Conservation (phyloP, 2,329 filamentous ascomycete species). For the Coniella lustricola region DNA sequence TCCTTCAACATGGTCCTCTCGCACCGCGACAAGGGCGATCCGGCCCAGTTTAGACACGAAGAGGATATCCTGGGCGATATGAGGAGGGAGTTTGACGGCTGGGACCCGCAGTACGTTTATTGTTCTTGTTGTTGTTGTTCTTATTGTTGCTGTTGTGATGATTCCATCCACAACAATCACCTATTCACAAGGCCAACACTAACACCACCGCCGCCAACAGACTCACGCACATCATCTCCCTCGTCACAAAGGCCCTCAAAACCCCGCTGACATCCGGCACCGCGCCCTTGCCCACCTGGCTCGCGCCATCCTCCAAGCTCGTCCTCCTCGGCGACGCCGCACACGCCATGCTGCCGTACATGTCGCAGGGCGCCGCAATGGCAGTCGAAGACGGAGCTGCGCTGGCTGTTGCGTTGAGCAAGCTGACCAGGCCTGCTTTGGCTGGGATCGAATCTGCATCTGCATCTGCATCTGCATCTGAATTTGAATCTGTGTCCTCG, state of each 20-base stretch:
- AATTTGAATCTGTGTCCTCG: too few species aligned
- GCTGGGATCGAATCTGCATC: too few species aligned
- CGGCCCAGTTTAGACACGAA: constrained; percentile 23
- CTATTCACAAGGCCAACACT: too few species aligned
- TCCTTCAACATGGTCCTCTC: constrained; percentile 41
- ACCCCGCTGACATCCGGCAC: constrained; percentile 26
- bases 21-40: constrained; percentile 31
- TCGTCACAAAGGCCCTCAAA: constrained; percentile 28
- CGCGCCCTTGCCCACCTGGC: constrained; percentile 23
- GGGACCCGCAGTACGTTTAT: constrained; percentile 26
- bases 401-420: constrained; percentile 26
- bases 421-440: too few species aligned
- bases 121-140: too few species aligned
- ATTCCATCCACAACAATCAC: neutral
- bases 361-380: constrained; percentile 38
- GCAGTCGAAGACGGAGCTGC: constrained; percentile 36
- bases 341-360: constrained; percentile 37
- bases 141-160: too few species aligned
- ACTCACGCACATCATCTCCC: constrained; percentile 28
- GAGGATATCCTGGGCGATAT: constrained; percentile 25
- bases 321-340: constrained; percentile 35
- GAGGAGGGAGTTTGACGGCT: constrained; percentile 26
- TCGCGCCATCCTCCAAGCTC: constrained; percentile 23
- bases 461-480: too few species aligned
- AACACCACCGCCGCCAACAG: constrained; percentile 14